A percentile compares a stretch with the other conserved stretches of the same genome.
phyloP scores from a whole-genome alignment of 257 asterid genomes.

The Penstemon barbatus region DNA sequence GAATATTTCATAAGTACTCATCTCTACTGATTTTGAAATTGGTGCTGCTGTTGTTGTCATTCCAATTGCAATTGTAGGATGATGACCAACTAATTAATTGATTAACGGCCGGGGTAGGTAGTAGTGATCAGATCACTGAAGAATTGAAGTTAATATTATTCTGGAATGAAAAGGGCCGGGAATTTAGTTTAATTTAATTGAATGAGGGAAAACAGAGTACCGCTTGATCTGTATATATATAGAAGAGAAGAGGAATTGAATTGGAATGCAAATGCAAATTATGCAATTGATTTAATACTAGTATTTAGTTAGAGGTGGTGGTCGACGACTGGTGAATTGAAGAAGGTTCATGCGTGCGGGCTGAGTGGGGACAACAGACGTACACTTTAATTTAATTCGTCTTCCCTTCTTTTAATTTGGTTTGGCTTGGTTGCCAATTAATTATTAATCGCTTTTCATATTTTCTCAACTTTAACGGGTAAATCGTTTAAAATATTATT shows the following conservation, averaged over 20 bases:
- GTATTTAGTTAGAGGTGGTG: not conserved
- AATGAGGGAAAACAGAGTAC: too few species aligned
- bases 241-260: too few species aligned
- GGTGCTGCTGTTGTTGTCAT: not conserved
- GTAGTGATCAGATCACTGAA: too few species aligned
- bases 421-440: not conserved
- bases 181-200: too few species aligned
- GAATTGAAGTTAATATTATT: too few species aligned
- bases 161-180: too few species aligned
- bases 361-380: slow-evolving; percentile 2
- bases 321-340: not conserved
- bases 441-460: not conserved
- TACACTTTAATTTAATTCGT: not conserved
- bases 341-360: slow-evolving; percentile 22
- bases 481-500: too few species aligned
- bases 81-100: too few species aligned
- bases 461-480: not conserved
- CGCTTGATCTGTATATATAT: too few species aligned
- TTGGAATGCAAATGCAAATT: too few species aligned
- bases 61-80: too few species aligned
- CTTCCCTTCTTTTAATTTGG: slow-evolving; percentile 1
- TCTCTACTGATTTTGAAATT: slow-evolving; percentile 27
- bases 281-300: not conserved
- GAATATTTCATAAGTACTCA: slow-evolving; percentile 67
- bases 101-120: too few species aligned